Evolutionary conservation across 2,329 filamentous ascomycete genomes (phyloP).

Genomic region (Ceratocystis eucalypticola): DNA sequence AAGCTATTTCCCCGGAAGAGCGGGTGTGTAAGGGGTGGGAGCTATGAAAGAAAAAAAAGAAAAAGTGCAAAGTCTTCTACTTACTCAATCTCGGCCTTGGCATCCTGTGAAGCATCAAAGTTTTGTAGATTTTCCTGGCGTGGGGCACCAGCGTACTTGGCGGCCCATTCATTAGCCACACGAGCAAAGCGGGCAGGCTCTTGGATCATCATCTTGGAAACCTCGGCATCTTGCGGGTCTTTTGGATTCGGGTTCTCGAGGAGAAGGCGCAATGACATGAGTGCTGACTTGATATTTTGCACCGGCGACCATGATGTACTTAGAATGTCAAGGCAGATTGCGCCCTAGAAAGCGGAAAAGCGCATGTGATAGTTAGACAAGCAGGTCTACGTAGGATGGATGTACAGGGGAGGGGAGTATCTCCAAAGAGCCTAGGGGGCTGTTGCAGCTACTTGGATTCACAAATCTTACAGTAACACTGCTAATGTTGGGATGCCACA

Average conservation of each 20-base stretch:
- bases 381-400: neutral
- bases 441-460: neutral
- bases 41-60: neutral
- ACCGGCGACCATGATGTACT: slow-evolving; percentile 88
- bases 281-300: slow-evolving; percentile 86
- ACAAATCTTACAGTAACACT: slow-evolving; percentile 62
- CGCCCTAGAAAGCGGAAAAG: slow-evolving; percentile 48
- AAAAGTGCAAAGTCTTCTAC: neutral
- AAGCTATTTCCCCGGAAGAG: neutral
- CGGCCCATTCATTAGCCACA: slow-evolving; percentile 81
- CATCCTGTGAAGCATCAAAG: neutral
- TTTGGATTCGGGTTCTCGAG: slow-evolving; percentile 89
- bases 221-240: slow-evolving; percentile 92
- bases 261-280: slow-evolving; percentile 84
- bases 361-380: neutral
- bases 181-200: slow-evolving; percentile 66
- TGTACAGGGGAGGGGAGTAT: neutral
- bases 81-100: slow-evolving; percentile 21
- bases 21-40: too few relatives aligned
- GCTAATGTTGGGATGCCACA: slow-evolving; percentile 97
- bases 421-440: neutral
- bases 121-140: slow-evolving; percentile 27
- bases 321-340: slow-evolving; percentile 91
- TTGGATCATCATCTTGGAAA: slow-evolving; percentile 76
- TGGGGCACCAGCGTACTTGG: slow-evolving; percentile 68